Conservation (phyloP, 2,329 filamentous ascomycete genomes). For the Monilinia polystroma region DNA sequence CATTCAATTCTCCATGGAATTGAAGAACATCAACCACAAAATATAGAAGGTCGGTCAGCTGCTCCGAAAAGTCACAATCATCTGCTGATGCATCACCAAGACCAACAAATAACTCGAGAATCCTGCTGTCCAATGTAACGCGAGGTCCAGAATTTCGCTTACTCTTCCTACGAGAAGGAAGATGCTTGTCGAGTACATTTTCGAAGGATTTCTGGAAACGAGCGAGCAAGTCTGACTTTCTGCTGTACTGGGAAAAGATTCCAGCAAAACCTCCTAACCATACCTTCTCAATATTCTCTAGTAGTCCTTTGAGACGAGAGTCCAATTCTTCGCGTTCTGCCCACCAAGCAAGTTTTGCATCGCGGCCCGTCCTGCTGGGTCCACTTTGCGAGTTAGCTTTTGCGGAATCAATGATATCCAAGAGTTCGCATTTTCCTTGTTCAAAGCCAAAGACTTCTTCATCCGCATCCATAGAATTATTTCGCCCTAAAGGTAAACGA, state of each 20-base stretch:
- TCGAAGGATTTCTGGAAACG: slow-evolving; percentile 78
- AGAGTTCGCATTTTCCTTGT: slow-evolving; percentile 74
- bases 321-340: slow-evolving; percentile 79
- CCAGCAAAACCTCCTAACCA: slow-evolving; percentile 96
- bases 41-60: slow-evolving; percentile 88
- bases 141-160: slow-evolving; percentile 50
- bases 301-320: slow-evolving; percentile 69
- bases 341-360: slow-evolving; percentile 86
- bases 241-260: slow-evolving; percentile 76
- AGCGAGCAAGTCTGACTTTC: slow-evolving; percentile 62
- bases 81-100: slow-evolving; percentile 71
- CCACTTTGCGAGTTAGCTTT: slow-evolving; percentile 79
- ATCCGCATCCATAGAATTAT: slow-evolving; percentile 76
- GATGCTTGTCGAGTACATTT: slow-evolving; percentile 74
- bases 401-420: slow-evolving; percentile 76
- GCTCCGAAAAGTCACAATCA: slow-evolving; percentile 77
- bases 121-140: slow-evolving; percentile 59
- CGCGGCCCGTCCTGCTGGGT: slow-evolving; percentile 69
- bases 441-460: slow-evolving; percentile 81
- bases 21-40: slow-evolving; percentile 96
- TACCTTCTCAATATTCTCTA: slow-evolving; percentile 83
- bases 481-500: slow-evolving; percentile 78
- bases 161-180: slow-evolving; percentile 74
- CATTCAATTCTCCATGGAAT: slow-evolving; percentile 93
- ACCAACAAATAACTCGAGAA: slow-evolving; percentile 85